Evolutionary conservation across 2,329 filamentous ascomycete species (phyloP).

Genomic region (Stagonosporopsis tanaceti): DNA sequence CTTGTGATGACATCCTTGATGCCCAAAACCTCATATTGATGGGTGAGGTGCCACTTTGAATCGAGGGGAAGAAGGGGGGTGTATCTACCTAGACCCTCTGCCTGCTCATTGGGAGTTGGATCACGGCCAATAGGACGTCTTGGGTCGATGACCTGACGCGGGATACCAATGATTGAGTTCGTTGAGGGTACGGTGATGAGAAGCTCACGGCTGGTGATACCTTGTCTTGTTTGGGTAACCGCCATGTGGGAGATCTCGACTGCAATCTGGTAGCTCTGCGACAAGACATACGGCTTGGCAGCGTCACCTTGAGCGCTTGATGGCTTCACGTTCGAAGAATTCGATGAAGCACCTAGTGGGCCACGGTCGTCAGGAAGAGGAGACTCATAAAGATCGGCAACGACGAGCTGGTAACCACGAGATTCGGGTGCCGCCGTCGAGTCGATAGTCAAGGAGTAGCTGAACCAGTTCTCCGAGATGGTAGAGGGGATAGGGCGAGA

Average conservation of each 20-base stretch:
- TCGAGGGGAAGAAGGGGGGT: constrained; percentile 81
- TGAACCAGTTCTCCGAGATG: constrained; percentile 94
- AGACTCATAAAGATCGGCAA: constrained; percentile 92
- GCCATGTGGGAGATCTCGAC: constrained; percentile 80
- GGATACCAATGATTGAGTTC: constrained; percentile 79
- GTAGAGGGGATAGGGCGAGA: constrained; percentile 76
- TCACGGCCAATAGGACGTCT: constrained; percentile 86
- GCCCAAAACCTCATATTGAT: constrained; percentile 81
- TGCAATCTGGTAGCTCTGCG: constrained; percentile 82
- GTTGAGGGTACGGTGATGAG: constrained; percentile 78
- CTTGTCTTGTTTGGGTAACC: constrained; percentile 89
- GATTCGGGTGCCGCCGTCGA: constrained; percentile 61
- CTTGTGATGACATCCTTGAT: constrained; percentile 75
- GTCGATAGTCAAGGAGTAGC: constrained; percentile 75
- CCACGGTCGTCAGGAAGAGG: constrained; percentile 84
- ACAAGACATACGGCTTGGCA: constrained; percentile 75
- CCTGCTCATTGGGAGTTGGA: constrained; percentile 77
- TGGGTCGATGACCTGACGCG: constrained; percentile 81
- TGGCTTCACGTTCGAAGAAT: constrained; percentile 80
- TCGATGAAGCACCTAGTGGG: constrained; percentile 71
- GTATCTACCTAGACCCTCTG: constrained; percentile 85
- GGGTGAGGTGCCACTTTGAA: constrained; percentile 79
- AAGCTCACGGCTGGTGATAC: constrained; percentile 84
- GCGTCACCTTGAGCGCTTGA: constrained; percentile 63
- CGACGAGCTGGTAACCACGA: constrained; percentile 84